Conservation (phyloP, 2,329 filamentous ascomycete genomes). For the Penicillium sp. region DNA sequence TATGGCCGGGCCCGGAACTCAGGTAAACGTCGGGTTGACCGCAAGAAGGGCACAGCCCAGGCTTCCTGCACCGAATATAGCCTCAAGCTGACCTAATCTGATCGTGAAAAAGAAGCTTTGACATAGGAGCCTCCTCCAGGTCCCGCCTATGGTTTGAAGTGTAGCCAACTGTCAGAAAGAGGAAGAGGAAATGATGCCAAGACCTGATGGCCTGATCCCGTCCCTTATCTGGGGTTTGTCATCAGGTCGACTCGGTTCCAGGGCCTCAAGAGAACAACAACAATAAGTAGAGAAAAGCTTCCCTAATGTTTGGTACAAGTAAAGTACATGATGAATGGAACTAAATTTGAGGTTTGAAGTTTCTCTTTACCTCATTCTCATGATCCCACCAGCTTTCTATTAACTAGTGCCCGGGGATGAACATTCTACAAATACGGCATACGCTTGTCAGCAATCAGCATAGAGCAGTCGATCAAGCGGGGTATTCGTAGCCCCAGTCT, state of each 20-base stretch:
- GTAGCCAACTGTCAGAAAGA: not conserved
- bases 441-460: not conserved
- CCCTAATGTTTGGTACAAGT: not conserved
- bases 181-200: not conserved
- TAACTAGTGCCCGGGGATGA: not conserved
- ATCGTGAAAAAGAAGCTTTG: not conserved
- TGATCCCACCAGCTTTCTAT: not conserved
- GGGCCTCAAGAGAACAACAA: not conserved
- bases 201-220: conserved; percentile 2
- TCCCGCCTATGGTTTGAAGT: not conserved
- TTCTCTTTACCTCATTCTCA: not conserved
- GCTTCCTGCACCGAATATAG: not conserved
- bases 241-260: not conserved
- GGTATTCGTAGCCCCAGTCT: not conserved
- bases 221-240: conserved; percentile 5
- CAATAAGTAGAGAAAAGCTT: not conserved
- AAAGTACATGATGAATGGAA: not conserved
- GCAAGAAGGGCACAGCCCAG: too few relatives aligned
- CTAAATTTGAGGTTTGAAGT: not conserved
- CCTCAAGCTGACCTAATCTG: not conserved
- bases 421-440: not conserved
- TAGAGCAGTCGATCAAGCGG: not conserved
- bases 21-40: not conserved
- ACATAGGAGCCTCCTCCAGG: not conserved
- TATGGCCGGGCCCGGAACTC: too few relatives aligned